Evolutionary conservation across 305 asterid genomes (phyloP).

Genomic region (Fraxinus greggii): DNA sequence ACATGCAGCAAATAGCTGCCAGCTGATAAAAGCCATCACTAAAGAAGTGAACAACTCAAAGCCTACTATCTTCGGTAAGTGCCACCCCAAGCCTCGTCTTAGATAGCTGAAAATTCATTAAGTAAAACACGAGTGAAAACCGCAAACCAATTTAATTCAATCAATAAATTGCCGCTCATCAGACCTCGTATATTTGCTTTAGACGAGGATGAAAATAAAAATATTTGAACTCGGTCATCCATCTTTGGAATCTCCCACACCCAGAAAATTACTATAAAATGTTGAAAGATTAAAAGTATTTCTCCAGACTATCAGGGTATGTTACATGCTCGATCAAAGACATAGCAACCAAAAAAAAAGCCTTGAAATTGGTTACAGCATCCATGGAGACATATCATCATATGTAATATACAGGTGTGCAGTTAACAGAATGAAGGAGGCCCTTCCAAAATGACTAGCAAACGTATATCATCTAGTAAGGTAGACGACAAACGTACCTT

Average conservation of each 20-base stretch:
- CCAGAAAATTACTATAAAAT: not conserved
- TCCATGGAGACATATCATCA: not conserved
- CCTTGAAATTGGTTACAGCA: not conserved
- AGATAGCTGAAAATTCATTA: slow-evolving; percentile 59
- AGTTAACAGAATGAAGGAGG: not conserved
- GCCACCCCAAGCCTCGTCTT: slow-evolving; percentile 86
- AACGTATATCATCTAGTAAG: not conserved
- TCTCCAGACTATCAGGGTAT: not conserved
- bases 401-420: not conserved
- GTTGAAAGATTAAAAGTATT: not conserved
- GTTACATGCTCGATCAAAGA: not conserved
- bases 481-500: slow-evolving; percentile 42
- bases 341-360: not conserved
- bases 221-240: not conserved
- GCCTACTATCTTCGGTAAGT: slow-evolving; percentile 80
- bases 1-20: slow-evolving; percentile 88
- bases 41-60: slow-evolving; percentile 84
- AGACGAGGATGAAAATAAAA: not conserved
- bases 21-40: slow-evolving; percentile 89
- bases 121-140: not conserved
- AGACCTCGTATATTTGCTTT: not conserved
- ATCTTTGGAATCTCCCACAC: not conserved
- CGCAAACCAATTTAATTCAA: not conserved
- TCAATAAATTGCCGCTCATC: not conserved
- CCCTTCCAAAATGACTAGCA: not conserved